phyloP scores from a whole-genome alignment of 352 stramenopile genomes.

The Phytopythium litorale region DNA sequence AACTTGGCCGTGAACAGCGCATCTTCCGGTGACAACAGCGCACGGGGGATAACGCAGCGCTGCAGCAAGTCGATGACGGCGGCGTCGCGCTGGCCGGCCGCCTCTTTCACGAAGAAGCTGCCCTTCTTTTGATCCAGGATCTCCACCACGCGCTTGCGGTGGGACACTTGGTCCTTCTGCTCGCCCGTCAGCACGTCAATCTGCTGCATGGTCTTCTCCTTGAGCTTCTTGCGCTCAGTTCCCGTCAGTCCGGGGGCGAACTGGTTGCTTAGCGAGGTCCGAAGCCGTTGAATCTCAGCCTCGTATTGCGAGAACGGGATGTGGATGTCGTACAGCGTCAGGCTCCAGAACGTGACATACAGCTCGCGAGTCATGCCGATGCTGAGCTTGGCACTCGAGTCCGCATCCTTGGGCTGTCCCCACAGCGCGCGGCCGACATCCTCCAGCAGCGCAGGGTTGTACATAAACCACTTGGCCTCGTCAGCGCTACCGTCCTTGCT shows the following conservation, averaged over 20 bases:
- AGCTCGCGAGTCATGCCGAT: constrained; percentile 69
- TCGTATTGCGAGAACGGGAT: constrained; percentile 85
- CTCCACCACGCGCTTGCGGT: constrained; percentile 83
- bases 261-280: constrained; percentile 37
- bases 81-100: constrained; percentile 33
- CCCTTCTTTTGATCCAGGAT: constrained; percentile 70
- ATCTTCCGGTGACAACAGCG: constrained; percentile 79
- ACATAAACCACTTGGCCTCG: constrained; percentile 61
- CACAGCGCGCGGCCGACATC: constrained; percentile 50
- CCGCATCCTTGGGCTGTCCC: neutral
- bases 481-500: constrained; percentile 8
- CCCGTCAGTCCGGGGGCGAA: constrained; percentile 24
- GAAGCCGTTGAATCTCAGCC: constrained; percentile 69
- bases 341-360: constrained; percentile 83
- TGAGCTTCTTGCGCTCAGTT: constrained; percentile 77
- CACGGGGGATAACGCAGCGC: constrained; percentile 72
- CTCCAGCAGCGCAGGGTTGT: constrained; percentile 47
- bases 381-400: constrained; percentile 21
- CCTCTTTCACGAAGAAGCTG: constrained; percentile 49
- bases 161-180: constrained; percentile 81
- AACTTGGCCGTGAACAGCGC: constrained; percentile 84
- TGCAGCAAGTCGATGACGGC: constrained; percentile 72
- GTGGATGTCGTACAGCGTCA: constrained; percentile 87
- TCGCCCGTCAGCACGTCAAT: constrained; percentile 84
- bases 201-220: constrained; percentile 71